phyloP scores from a whole-genome alignment of 352 stramenopile genomes.

The Globisporangium irregulare region DNA sequence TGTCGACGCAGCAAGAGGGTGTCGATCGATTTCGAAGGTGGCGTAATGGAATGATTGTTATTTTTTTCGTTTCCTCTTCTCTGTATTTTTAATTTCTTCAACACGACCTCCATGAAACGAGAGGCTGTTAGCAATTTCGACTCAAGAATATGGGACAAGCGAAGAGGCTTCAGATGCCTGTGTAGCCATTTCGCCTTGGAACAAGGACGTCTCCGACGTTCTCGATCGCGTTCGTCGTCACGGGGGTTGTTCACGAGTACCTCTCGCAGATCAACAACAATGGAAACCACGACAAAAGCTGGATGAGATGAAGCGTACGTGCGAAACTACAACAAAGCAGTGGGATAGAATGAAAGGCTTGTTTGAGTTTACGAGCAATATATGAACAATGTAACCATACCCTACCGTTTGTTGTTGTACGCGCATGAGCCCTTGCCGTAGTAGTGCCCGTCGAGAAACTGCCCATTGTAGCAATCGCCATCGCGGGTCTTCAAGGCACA shows the following conservation, averaged over 20 bases:
- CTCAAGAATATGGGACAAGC: too few species aligned
- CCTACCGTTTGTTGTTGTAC: conserved; percentile 20
- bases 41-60: background rate
- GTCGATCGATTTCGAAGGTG: background rate
- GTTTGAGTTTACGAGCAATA: too few species aligned
- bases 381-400: too few species aligned
- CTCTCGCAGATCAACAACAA: background rate
- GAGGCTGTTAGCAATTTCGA: too few species aligned
- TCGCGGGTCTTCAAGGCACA: conserved; percentile 33
- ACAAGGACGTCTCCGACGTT: background rate
- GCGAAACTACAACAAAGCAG: too few species aligned
- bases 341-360: too few species aligned
- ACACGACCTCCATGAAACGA: background rate
- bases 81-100: background rate
- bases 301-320: too few species aligned
- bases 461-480: conserved; percentile 56
- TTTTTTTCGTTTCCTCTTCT: background rate
- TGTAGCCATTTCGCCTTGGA: too few species aligned
- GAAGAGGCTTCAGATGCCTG: too few species aligned
- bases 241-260: conserved; percentile 11
- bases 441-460: conserved; percentile 48
- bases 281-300: conserved; percentile 1
- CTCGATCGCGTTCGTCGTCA: background rate
- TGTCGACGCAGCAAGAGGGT: background rate
- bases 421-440: conserved; percentile 53